These are phyloP conservation scores for Tuber umbilicatum DNA, from an alignment of 495 filamentous ascomycete species.

Conservation along the genomic window DNA sequence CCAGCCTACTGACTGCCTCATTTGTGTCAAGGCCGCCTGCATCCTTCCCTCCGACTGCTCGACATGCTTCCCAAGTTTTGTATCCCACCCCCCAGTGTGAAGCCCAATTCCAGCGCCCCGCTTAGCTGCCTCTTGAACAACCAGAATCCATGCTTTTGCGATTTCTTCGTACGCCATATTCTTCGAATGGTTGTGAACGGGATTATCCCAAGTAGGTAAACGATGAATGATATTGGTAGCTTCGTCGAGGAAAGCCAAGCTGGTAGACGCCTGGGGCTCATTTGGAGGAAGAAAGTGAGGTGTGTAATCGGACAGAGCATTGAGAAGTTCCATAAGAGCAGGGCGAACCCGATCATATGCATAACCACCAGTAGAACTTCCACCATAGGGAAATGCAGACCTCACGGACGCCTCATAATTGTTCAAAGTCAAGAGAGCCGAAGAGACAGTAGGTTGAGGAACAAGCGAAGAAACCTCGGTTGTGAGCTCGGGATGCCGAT, in stretches of 20 bases:
- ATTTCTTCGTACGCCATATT: slow-evolving; percentile 94
- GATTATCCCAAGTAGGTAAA: slow-evolving; percentile 78
- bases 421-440: slow-evolving; percentile 68
- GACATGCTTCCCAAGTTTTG: slow-evolving; percentile 80
- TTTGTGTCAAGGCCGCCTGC: slow-evolving; percentile 61
- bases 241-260: slow-evolving; percentile 76
- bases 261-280: slow-evolving; percentile 70
- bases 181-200: slow-evolving; percentile 81
- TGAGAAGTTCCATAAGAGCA: slow-evolving; percentile 69
- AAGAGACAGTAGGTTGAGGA: slow-evolving; percentile 72
- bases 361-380: slow-evolving; percentile 78
- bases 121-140: slow-evolving; percentile 86
- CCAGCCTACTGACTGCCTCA: slow-evolving; percentile 32
- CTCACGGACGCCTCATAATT: slow-evolving; percentile 72
- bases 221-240: slow-evolving; percentile 84
- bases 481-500: slow-evolving; percentile 73
- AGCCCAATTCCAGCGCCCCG: slow-evolving; percentile 82
- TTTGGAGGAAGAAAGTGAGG: slow-evolving; percentile 90
- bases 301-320: slow-evolving; percentile 87
- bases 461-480: slow-evolving; percentile 78
- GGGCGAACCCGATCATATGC: slow-evolving; percentile 88
- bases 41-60: slow-evolving; percentile 76
- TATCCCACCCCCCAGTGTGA: slow-evolving; percentile 90
- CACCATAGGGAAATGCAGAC: slow-evolving; percentile 80
- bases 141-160: slow-evolving; percentile 82